phyloP scores from a whole-genome alignment of 768 basidiomycete species.

The Phaffia tasmanica region DNA sequence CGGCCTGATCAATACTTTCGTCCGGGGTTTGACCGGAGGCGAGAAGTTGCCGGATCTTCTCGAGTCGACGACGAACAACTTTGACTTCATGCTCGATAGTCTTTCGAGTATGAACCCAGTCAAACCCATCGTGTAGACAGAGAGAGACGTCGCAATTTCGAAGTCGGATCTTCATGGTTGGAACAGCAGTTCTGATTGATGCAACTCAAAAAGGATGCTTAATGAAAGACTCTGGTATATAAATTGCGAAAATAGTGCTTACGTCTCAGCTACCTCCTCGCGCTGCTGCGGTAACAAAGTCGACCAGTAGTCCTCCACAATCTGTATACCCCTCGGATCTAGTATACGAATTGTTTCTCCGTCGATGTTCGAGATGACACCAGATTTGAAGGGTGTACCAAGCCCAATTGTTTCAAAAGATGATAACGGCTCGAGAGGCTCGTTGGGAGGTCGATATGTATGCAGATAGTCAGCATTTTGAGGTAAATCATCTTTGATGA shows the following conservation, averaged over 20 bases:
- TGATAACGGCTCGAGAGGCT: slow-evolving; percentile 6
- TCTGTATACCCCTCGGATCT: slow-evolving; percentile 50
- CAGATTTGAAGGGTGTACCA: neutral
- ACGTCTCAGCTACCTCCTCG: neutral
- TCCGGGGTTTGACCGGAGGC: slow-evolving; percentile 66
- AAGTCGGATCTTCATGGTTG: slow-evolving; percentile 33
- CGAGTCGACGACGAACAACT: slow-evolving; percentile 71
- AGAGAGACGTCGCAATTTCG: slow-evolving; percentile 55
- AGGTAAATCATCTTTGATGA: slow-evolving; percentile 84
- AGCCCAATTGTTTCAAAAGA: slow-evolving; percentile 17
- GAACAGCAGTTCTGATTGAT: neutral
- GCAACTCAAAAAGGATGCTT: neutral
- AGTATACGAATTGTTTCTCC: slow-evolving; percentile 81
- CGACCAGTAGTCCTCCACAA: slow-evolving; percentile 56
- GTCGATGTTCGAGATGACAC: slow-evolving; percentile 42
- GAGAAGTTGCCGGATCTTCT: slow-evolving; percentile 81
- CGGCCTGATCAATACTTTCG: slow-evolving; percentile 48
- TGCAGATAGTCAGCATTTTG: slow-evolving; percentile 80
- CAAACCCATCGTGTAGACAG: slow-evolving; percentile 83
- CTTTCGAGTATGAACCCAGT: slow-evolving; percentile 76
- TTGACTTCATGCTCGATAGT: slow-evolving; percentile 78
- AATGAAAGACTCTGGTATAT: neutral
- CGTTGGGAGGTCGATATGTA: slow-evolving; percentile 28
- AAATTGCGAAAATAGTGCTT: neutral
- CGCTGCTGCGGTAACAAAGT: neutral